Evolutionary conservation across 306 rosid species (phyloP).

Genomic region (Malus sylvestris): DNA sequence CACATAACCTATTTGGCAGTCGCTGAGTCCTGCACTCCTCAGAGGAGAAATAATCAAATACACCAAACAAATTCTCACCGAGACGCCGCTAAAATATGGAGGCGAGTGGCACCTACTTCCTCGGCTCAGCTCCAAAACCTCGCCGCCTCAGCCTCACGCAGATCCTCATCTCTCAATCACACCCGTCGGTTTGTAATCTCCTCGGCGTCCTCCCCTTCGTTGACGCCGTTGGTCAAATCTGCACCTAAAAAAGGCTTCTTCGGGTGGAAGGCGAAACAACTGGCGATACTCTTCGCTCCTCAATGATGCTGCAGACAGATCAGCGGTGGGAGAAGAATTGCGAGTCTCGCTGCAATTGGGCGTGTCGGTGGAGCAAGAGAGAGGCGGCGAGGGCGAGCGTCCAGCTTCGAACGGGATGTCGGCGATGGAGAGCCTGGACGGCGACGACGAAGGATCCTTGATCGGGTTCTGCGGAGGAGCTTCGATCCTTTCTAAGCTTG

Average conservation of each 20-base stretch:
- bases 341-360: too few relatives aligned
- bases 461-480: too few relatives aligned
- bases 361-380: too few relatives aligned
- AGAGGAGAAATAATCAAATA: not conserved
- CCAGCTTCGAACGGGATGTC: too few relatives aligned
- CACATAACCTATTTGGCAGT: not conserved
- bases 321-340: too few relatives aligned
- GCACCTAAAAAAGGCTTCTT: not conserved
- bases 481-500: too few relatives aligned
- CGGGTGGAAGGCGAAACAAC: too few relatives aligned
- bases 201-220: constrained; percentile 1
- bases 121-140: constrained; percentile 8
- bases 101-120: constrained; percentile 10
- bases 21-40: not conserved
- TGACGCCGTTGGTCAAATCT: constrained; percentile 3
- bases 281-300: too few relatives aligned
- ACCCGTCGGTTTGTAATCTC: constrained; percentile 10
- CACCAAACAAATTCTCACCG: not conserved
- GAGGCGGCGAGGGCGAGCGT: too few relatives aligned
- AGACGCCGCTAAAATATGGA: constrained; percentile 14
- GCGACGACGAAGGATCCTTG: too few relatives aligned
- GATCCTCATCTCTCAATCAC: constrained; percentile 10
- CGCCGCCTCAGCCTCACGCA: not conserved
- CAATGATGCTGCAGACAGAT: too few relatives aligned
- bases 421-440: too few relatives aligned